A percentile compares a stretch with the other conserved stretches of the same genome.
Evolutionary conservation across 768 basidiomycete genomes (phyloP).

Genomic region (Suillus cothurnatus): DNA sequence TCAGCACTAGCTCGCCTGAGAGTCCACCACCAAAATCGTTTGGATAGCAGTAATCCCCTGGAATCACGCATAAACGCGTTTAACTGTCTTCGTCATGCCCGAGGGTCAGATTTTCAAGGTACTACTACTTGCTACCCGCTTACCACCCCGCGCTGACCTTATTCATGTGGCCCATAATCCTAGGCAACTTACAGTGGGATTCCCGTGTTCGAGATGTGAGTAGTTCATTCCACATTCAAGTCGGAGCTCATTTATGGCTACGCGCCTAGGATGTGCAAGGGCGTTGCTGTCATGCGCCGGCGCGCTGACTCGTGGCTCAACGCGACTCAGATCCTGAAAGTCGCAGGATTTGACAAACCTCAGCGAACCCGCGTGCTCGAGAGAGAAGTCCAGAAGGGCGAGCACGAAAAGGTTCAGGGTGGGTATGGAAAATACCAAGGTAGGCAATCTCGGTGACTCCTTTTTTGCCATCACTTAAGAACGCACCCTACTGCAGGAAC

Average conservation of each 20-base stretch:
- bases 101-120: constrained; percentile 91
- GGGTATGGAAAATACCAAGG: constrained; percentile 99
- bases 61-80: constrained; percentile 14
- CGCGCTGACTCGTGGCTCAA: constrained; percentile 97
- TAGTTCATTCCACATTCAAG: constrained; percentile 36
- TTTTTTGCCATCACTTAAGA: constrained; percentile 7
- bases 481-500: constrained; percentile 63
- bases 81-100: constrained; percentile 55
- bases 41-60: constrained; percentile 6
- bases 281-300: constrained; percentile 97
- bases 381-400: constrained; percentile 97
- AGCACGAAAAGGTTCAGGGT: constrained; percentile 99
- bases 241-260: constrained; percentile 37
- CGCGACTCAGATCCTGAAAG: constrained; percentile 98
- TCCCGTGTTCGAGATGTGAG: constrained; percentile 90
- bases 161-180: constrained; percentile 13
- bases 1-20: constrained; percentile 15
- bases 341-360: constrained; percentile 98
- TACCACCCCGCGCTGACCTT: constrained; percentile 1
- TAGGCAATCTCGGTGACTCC: constrained; percentile 37
- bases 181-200: constrained; percentile 94
- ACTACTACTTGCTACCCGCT: constrained; percentile 4
- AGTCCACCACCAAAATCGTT: constrained; percentile 18
- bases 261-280: constrained; percentile 85
- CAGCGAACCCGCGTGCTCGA: constrained; percentile 97